phyloP scores from a whole-genome alignment of 805 yeast species.

The Debaryomyces hansenii region DNA sequence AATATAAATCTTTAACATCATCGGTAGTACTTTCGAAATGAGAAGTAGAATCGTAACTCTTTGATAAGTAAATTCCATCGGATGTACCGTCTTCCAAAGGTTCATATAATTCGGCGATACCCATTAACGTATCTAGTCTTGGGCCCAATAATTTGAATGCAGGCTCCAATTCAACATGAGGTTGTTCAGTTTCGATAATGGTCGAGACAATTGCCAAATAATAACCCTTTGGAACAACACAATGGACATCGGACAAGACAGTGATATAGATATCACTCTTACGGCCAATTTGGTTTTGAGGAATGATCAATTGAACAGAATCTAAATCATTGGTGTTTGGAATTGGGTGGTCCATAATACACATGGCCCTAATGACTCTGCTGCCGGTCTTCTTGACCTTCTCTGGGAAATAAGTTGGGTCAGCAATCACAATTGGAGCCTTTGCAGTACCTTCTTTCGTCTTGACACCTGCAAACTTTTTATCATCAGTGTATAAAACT shows the following conservation, averaged over 20 bases:
- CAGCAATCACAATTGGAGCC: constrained; percentile 94
- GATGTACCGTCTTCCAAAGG: constrained; percentile 81
- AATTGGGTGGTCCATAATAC: constrained; percentile 86
- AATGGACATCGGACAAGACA: constrained; percentile 82
- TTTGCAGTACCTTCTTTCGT: constrained; percentile 90
- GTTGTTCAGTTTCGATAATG: constrained; percentile 87
- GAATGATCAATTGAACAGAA: constrained; percentile 91
- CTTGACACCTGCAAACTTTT: constrained; percentile 77
- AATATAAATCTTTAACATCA: constrained; percentile 92
- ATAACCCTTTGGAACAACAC: constrained; percentile 86
- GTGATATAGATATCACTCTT: constrained; percentile 95
- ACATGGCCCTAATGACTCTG: constrained; percentile 79
- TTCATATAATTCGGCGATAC: constrained; percentile 86
- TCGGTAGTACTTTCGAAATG: constrained; percentile 97
- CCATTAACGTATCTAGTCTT: constrained; percentile 83
- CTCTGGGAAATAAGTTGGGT: constrained; percentile 95
- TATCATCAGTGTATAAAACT: constrained; percentile 65
- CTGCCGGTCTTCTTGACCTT: constrained; percentile 71
- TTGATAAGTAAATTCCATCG: constrained; percentile 79
- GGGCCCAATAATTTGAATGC: constrained; percentile 90
- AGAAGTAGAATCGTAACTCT: constrained; percentile 89
- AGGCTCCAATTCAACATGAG: constrained; percentile 89
- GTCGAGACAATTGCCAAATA: constrained; percentile 93
- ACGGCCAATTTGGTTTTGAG: constrained; percentile 92
- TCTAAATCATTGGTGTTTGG: constrained; percentile 80